A percentile compares a stretch with the other conserved stretches of the same genome.
phyloP scores from a whole-genome alignment of 306 rosid species.

The Cyamopsis tetragonoloba region DNA sequence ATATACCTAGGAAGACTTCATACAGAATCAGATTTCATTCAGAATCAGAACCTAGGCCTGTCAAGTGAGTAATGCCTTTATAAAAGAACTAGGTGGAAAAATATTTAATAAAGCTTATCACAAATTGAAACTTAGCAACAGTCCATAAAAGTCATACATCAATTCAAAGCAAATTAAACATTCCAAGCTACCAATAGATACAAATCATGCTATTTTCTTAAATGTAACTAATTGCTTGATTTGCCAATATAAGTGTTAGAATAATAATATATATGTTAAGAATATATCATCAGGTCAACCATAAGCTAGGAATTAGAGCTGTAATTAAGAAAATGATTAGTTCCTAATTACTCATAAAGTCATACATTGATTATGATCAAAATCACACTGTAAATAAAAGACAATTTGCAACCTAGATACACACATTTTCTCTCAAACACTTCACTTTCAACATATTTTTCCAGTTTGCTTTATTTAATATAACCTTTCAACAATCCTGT shows the following conservation, averaged over 20 bases:
- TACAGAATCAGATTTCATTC: neutral
- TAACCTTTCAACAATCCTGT: neutral
- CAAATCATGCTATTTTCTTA: too few species aligned
- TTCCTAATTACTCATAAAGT: neutral
- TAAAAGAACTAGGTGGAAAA: neutral
- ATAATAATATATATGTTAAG: neutral
- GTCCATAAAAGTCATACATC: neutral
- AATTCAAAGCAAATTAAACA: neutral
- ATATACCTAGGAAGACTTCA: neutral
- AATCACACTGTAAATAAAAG: neutral
- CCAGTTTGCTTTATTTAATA: neutral
- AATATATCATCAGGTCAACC: neutral
- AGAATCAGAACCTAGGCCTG: neutral
- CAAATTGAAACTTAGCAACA: neutral
- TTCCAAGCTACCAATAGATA: too few species aligned
- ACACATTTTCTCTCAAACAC: neutral
- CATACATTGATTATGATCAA: neutral
- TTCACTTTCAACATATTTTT: neutral
- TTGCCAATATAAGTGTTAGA: too few species aligned
- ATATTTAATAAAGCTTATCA: conserved; percentile 7
- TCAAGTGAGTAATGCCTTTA: neutral
- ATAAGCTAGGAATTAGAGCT: too few species aligned
- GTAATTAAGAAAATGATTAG: neutral
- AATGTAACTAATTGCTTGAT: too few species aligned
- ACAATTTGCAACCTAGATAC: neutral